Base-by-base conservation (phyloP, 768 basidiomycete species). In the Galerina sulciceps region DNA sequence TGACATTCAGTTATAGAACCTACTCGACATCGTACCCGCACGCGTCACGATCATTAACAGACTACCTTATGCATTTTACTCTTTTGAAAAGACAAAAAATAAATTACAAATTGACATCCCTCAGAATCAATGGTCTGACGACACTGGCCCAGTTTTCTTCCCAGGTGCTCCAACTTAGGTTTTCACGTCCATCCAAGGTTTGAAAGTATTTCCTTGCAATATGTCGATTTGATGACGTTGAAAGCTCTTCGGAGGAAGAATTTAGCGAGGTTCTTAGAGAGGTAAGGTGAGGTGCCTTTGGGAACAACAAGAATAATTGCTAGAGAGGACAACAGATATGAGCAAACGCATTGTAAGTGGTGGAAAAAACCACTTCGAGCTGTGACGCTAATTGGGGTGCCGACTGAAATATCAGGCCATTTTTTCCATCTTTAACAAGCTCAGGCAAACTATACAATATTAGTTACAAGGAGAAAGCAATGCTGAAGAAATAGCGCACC, bases 351-450 rank as follows among this genome's bases (percentile, higher is more conserved):
- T 18, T 17, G 38, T 3, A 60, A 22, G 50, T 14, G 18, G 15
- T 62, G 48, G 46, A 40, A 51, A 61, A 22, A 14, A 15, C 6
- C 68, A 88, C 90, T 82, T 88, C 85, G 10, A 98, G 65, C 63
- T 92, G 92, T 40, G 76, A 69, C 0, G 91, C 88, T 22, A 99
- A 76, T 60, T 94, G 83, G 20, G 74, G 67, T 0, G 90, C 85
- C 44, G 81, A 79, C 54, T 78, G 73, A 73, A 99, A 99, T 3
- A 92, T 74, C 13, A 89, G 79, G 1, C 97, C 97, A 68, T 99
- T 99, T 67, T 84, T 76, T 1, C 88, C 88, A 56, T 94, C 83
- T 64, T 86, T 86, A 8, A 99, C 93, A 8, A 99, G 85, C 73
- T 99, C 97, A 46, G 83, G 69, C 31, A 99, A 79, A 70, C 96